A percentile compares a stretch with the other conserved stretches of the same genome.
Conservation (phyloP, 1,139 yeast genomes). For the Casaregolazyma lundiana region DNA sequence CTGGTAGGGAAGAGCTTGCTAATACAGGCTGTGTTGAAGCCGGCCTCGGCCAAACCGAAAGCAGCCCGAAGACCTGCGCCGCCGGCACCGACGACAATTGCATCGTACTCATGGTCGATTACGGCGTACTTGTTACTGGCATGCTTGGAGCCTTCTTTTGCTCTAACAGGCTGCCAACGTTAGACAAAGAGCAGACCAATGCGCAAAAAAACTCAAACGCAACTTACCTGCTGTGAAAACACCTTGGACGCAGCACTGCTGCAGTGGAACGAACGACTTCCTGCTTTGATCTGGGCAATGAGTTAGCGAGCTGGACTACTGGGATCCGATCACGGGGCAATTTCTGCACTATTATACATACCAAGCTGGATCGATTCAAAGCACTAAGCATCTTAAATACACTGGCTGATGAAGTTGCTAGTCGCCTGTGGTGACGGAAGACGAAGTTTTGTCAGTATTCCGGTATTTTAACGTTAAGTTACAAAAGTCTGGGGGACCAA, state of each 20-base stretch:
- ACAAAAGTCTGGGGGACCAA: not conserved
- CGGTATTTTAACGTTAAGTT: too few relatives aligned
- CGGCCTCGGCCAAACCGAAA: constrained; percentile 94
- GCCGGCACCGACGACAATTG: constrained; percentile 97
- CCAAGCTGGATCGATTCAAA: constrained; percentile 24
- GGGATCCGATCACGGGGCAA: too few relatives aligned
- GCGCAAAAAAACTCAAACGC: not conserved
- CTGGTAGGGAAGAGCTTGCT: constrained; percentile 97
- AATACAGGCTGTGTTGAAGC: constrained; percentile 95
- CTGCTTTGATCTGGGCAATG: constrained; percentile 1
- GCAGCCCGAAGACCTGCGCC: constrained; percentile 99
- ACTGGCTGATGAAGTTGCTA: too few relatives aligned
- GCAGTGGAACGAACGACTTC: constrained; percentile 26
- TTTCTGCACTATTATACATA: too few relatives aligned
- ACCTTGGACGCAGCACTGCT: constrained; percentile 26
- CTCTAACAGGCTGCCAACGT: constrained; percentile 27
- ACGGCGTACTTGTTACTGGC: constrained; percentile 72
- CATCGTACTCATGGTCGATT: constrained; percentile 93
- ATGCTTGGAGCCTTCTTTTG: constrained; percentile 37
- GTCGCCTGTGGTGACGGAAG: too few relatives aligned
- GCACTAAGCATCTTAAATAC: constrained; percentile 22
- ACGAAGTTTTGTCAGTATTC: too few relatives aligned
- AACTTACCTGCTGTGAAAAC: constrained; percentile 26
- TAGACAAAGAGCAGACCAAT: too few relatives aligned
- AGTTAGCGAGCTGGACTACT: too few relatives aligned